Evolutionary conservation across 306 rosid genomes (phyloP), one percentile per base, ranked within the genome.

Genomic region (Rosa rugosa): DNA sequence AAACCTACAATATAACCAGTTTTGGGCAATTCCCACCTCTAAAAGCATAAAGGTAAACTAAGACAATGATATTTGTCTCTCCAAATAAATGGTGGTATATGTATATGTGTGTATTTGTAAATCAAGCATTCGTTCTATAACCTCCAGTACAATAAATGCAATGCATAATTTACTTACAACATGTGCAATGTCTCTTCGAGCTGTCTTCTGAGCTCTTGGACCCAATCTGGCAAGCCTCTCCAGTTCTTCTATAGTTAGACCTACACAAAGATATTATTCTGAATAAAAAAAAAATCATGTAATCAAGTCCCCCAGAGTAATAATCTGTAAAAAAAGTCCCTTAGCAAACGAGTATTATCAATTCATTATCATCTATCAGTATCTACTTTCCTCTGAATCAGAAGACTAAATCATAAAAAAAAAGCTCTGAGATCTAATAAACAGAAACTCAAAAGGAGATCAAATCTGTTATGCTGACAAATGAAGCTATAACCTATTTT

Each of bases 111-210:
- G 22, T 47, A 46, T 47, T 34, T 40, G 31, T 50, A 36, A 34
- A 6, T 65, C 6, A 65, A 47, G 47, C 14, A 0, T 17, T 8
- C 8, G 2, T 18, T 17, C 6, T 1, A 53, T 53, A 53, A 5
- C 6, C n/a, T 53, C 23, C 20, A 18, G 18, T 3, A 41, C 1
- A 50, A 46, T n/a, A 80, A 68, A 44, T 49, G 75, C 68, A 54
- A n/a, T 40, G 50, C 64, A 71, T 71, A 54, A 81, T 71, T 70
- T 49, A 92, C 97, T 89, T 84, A 94, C 99, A 77, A 94, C 97
- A 74, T 89, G 82, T 25, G 93, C 97, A 63, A 94, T 91, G 85
- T 94, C 99, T 84, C 99, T 91, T 77, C 99, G 85, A 79, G 97
- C 95, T 60, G 95, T 91, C 89, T 94, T 94, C 84, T 84, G 97